Percentiles rank a stretch among this genome's conserved stretches.
phyloP scores from a whole-genome alignment of 192 early-diverging fungal genomes.

The Gonapodya prolifera region DNA sequence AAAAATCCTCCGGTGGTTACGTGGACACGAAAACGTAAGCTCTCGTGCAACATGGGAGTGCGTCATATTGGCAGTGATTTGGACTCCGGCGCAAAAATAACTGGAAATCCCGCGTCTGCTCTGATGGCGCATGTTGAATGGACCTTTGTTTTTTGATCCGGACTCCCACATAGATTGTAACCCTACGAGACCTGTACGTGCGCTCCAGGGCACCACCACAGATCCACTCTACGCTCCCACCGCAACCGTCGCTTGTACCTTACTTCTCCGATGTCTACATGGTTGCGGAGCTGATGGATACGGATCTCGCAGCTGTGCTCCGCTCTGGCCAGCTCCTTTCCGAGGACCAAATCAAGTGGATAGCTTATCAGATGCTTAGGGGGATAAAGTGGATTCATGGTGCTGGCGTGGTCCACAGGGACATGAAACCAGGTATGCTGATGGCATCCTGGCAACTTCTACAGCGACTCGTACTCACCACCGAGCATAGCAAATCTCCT shows the following conservation, averaged over 20 bases:
- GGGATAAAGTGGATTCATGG: constrained; percentile 98
- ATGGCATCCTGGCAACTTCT: constrained; percentile 75
- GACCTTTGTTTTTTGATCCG: neutral
- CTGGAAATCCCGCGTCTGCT: no score
- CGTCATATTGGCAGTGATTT: no score
- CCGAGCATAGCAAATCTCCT: neutral
- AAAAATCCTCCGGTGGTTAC: neutral
- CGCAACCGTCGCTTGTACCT: neutral
- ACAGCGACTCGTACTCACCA: neutral
- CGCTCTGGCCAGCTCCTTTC: constrained; percentile 80
- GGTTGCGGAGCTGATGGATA: constrained; percentile 98
- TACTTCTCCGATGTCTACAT: constrained; percentile 39
- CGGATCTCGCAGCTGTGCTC: constrained; percentile 93
- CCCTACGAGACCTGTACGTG: neutral
- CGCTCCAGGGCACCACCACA: neutral
- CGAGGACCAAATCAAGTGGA: constrained; percentile 96
- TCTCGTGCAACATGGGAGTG: neutral
- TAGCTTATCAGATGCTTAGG: constrained; percentile 91
- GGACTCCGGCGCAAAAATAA: no score
- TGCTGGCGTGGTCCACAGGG: constrained; percentile 91
- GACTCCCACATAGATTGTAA: neutral
- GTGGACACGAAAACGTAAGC: neutral
- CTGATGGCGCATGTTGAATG: neutral
- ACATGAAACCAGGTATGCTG: constrained; percentile 86
- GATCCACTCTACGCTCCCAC: neutral